A percentile compares a stretch with the other conserved stretches of the same genome.
Evolutionary conservation across 345 rosid species (phyloP).

Genomic region (Populus tremula): DNA sequence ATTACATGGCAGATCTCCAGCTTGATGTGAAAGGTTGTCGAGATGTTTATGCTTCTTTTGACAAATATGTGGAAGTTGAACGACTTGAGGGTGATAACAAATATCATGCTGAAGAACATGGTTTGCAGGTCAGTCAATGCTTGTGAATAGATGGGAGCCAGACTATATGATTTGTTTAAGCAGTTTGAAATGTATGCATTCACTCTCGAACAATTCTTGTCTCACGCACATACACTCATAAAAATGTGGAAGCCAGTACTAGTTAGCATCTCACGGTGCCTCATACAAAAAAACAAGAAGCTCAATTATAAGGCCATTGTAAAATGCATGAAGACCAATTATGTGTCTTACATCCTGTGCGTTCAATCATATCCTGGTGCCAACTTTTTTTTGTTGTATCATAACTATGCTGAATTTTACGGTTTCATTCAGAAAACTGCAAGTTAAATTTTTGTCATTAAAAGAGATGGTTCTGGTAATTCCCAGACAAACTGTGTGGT

Average conservation of each 20-base stretch:
- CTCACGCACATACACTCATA: neutral
- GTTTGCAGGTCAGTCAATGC: conserved; percentile 69
- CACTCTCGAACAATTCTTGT: neutral
- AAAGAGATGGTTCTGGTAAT: neutral
- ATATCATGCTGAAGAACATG: conserved; percentile 85
- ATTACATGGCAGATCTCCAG: conserved; percentile 69
- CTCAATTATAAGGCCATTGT: neutral
- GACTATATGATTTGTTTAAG: neutral
- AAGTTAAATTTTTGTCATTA: neutral
- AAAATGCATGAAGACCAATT: neutral
- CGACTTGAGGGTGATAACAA: conserved; percentile 97
- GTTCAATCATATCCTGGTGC: neutral
- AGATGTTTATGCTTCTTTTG: conserved; percentile 96
- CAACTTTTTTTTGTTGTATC: neutral
- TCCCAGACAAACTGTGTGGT: neutral
- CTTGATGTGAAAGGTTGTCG: conserved; percentile 98
- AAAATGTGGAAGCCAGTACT: neutral
- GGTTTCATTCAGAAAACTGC: neutral
- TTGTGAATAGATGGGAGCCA: neutral
- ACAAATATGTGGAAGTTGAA: conserved; percentile 96
- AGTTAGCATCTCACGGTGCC: neutral
- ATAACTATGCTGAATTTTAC: neutral
- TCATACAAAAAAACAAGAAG: neutral
- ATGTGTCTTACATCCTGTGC: neutral
- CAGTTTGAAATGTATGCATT: neutral